Conservation (phyloP, 2,329 filamentous ascomycete species). For the Epichloe scottii region DNA sequence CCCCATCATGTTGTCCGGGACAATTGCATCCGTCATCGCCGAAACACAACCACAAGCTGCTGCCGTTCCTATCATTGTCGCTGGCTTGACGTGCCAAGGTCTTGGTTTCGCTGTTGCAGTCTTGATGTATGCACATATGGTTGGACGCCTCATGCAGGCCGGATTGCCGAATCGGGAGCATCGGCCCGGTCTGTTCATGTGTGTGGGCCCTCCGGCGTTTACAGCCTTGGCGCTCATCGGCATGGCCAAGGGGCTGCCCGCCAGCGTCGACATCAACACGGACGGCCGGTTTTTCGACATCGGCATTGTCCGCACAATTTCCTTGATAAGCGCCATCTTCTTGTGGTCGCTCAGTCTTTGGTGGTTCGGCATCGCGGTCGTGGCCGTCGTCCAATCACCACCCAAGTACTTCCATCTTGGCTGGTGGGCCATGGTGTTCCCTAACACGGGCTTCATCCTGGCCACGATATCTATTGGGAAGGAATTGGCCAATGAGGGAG, state of each 20-base stretch:
- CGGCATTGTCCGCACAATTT: conserved; percentile 31
- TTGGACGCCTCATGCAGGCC: conserved; percentile 56
- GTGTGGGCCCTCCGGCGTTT: conserved; percentile 62
- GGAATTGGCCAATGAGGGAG: conserved; percentile 29
- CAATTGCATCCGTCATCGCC: conserved; percentile 54
- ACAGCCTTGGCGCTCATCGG: conserved; percentile 58
- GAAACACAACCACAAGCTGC: conserved; percentile 43
- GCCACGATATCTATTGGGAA: conserved; percentile 42
- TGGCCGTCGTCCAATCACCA: conserved; percentile 23
- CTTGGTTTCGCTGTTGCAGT: conserved; percentile 56
- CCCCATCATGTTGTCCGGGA: conserved; percentile 61
- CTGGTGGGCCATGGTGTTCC: conserved; percentile 54
- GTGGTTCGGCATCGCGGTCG: conserved; percentile 36
- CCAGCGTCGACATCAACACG: conserved; percentile 29
- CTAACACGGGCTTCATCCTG: conserved; percentile 47
- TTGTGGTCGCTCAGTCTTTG: conserved; percentile 52
- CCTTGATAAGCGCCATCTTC: conserved; percentile 38
- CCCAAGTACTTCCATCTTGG: conserved; percentile 44
- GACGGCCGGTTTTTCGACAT: conserved; percentile 30
- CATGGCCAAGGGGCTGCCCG: conserved; percentile 38
- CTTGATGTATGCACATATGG: conserved; percentile 62
- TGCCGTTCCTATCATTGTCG: conserved; percentile 50
- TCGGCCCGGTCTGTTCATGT: conserved; percentile 61
- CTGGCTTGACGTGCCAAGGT: conserved; percentile 57
- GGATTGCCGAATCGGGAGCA: conserved; percentile 48